Base-by-base conservation (phyloP, 495 filamentous ascomycete species). In the Hypoxylon crocopeplum region DNA sequence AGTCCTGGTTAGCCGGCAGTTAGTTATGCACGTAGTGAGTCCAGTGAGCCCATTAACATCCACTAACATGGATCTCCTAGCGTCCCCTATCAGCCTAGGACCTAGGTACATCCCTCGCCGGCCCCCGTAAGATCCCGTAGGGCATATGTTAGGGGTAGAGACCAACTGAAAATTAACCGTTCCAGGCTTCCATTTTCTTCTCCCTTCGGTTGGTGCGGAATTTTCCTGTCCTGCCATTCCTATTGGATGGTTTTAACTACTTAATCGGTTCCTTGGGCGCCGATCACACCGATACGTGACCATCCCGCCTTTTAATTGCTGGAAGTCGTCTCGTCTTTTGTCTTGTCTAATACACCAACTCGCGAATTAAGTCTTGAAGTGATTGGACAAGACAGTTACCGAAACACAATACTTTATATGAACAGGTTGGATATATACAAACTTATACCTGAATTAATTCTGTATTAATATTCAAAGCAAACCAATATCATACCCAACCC, bases 1-100 rank as follows among this genome's bases (percentile, higher is more conserved):
- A n/a, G n/a, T n/a, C n/a, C n/a, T 42, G 32, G 59, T 57, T 52
- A 41, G 16, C 47, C 59, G 59, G 59, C 59, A 62, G 32, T 56
- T 57, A 57, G 36, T 54, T 48, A 62, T 57, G 52, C 33, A 56
- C 10, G 25, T 48, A 41, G 49, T 53, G 44, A 47, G 15, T 19
- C 45, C 45, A 19, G 49, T 53, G 44, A 47, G 15, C 15, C 45
- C 45, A 19, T 19, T n/a, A 27, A 3, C 17, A 16, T 17, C 16
- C 15, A 7, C 24, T 27, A 27, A 8, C 24, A 8, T 8, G 4
- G 4, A 10, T 20, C 1, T 17, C 13, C 13, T 38, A 19, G 13
- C 36, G 36, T 38, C 5, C 7, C 16, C 8, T 4, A 27, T 27
- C 22, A 33, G 13, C 37, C 3, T 12, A 22, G 16, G n/a, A 27